phyloP scores from a whole-genome alignment of 23 red algal species.

The Gracilaria caudata region DNA sequence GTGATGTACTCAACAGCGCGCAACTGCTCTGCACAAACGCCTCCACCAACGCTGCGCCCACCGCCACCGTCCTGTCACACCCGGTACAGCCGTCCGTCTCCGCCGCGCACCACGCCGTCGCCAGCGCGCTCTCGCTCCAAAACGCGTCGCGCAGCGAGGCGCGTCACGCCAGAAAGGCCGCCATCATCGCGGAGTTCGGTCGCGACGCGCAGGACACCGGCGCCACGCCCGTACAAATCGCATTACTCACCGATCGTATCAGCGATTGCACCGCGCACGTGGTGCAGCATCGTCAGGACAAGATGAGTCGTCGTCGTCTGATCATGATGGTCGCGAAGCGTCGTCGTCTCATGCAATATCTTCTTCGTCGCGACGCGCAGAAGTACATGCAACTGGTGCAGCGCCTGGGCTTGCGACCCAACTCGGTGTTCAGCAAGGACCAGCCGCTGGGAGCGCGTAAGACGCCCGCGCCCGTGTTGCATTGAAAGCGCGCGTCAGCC shows the following conservation, averaged over 20 bases:
- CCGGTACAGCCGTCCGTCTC: neutral
- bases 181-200: neutral
- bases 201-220: neutral
- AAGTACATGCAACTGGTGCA: slow-evolving; percentile 1
- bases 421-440: slow-evolving; percentile 30
- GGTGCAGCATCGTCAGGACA: slow-evolving; percentile 31
- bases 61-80: slow-evolving; percentile 5
- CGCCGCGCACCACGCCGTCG: neutral
- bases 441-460: slow-evolving; percentile 22
- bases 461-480: slow-evolving; percentile 9
- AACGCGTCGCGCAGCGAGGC: neutral
- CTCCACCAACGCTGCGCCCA: neutral
- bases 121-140: neutral
- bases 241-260: slow-evolving; percentile 47
- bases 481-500: neutral
- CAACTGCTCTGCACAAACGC: too few relatives aligned
- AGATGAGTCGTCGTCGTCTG: slow-evolving; percentile 38
- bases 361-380: slow-evolving; percentile 8
- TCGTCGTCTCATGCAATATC: slow-evolving; percentile 46
- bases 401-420: neutral
- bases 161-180: neutral
- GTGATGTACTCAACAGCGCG: too few relatives aligned
- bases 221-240: slow-evolving; percentile 16
- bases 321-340: slow-evolving; percentile 47
- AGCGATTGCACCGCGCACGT: slow-evolving; percentile 42